Evolutionary conservation across 2,329 filamentous ascomycete species (phyloP), one percentile per base, ranked within the genome.

Genomic region (Cladosporium sp.): DNA sequence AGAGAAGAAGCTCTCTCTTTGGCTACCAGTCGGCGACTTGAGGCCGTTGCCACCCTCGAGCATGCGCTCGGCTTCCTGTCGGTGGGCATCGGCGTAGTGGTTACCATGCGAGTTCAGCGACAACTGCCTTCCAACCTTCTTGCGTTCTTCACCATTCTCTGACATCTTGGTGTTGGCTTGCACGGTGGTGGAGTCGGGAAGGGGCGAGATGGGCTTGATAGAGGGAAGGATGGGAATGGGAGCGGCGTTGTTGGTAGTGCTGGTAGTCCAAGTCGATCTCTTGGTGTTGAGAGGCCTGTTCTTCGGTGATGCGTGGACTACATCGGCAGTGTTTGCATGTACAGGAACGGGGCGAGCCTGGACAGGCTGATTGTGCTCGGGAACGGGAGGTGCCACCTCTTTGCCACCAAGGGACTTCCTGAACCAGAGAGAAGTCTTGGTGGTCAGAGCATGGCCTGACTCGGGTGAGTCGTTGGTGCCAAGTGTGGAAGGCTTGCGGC

Each of bases 1-100:
- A 0, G 94, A 97, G 76, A 99, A 99, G 79, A 99, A 99, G 73
- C 94, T 91, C 73, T 99, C 94, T 70, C 95, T 95, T 57, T 91
- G 89, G 17, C 83, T 89, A 66, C 83, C 87, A 0, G 87, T 85
- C 3, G 91, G 90, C 5, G 91, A 94, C 15, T 83, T 85, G 22
- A 92, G 78, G 20, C 87, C 89, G 34, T 82, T 83, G 66, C 88
- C 86, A 54, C 92, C 94, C 70, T 91, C 97, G 45, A 97, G 80
- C 36, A 91, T 91, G 61, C 90, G 83, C 73, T 97, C 93, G 13
- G 93, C 91, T 73, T 97, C 91, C 75, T 93, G 90, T 56, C 93
- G 84, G 71, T 96, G 91, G 63, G 90, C 78, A 68, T 97, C 92
- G 25, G 91, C 83, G 72, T 97, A 97, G 75, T 97, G 89, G 70